Percentiles rank a stretch among this genome's conserved stretches.
Conservation (phyloP, 2,329 filamentous ascomycete species). For the Metarhizium album region DNA sequence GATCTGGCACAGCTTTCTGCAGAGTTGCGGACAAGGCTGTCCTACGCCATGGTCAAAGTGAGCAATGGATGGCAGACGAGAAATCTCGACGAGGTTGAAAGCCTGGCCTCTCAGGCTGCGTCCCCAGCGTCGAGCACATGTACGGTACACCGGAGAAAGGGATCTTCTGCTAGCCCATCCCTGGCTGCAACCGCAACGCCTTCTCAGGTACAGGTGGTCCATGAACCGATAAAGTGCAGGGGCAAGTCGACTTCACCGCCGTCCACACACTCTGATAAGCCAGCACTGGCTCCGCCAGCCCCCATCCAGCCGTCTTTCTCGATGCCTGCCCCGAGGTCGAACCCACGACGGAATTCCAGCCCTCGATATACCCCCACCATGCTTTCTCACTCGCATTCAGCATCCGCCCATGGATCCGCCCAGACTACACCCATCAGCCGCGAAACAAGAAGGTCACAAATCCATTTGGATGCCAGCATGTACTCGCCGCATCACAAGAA, state of each 20-base stretch:
- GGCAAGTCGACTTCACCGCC: slow-evolving; percentile 28
- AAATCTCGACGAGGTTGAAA: slow-evolving; percentile 67
- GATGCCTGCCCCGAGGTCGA: slow-evolving; percentile 21
- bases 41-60: slow-evolving; percentile 90
- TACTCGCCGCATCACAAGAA: slow-evolving; percentile 8
- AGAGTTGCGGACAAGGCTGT: slow-evolving; percentile 72
- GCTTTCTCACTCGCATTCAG: slow-evolving; percentile 36
- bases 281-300: slow-evolving; percentile 41
- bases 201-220: slow-evolving; percentile 18
- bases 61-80: slow-evolving; percentile 80
- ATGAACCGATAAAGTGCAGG: slow-evolving; percentile 9
- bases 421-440: slow-evolving; percentile 21
- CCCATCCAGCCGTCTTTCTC: slow-evolving; percentile 39
- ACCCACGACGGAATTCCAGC: slow-evolving; percentile 40
- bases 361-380: slow-evolving; percentile 38
- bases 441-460: slow-evolving; percentile 24
- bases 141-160: slow-evolving; percentile 39
- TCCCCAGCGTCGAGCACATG: slow-evolving; percentile 52
- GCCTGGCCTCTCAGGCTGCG: slow-evolving; percentile 55
- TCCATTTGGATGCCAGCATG: slow-evolving; percentile 18
- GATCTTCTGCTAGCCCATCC: slow-evolving; percentile 44
- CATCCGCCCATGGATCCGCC: slow-evolving; percentile 33
- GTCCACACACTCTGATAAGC: slow-evolving; percentile 21
- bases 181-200: slow-evolving; percentile 25
- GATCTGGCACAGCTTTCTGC: slow-evolving; percentile 50